phyloP scores from a whole-genome alignment of 192 early-diverging fungal genomes.

The Coemansia sp. region DNA sequence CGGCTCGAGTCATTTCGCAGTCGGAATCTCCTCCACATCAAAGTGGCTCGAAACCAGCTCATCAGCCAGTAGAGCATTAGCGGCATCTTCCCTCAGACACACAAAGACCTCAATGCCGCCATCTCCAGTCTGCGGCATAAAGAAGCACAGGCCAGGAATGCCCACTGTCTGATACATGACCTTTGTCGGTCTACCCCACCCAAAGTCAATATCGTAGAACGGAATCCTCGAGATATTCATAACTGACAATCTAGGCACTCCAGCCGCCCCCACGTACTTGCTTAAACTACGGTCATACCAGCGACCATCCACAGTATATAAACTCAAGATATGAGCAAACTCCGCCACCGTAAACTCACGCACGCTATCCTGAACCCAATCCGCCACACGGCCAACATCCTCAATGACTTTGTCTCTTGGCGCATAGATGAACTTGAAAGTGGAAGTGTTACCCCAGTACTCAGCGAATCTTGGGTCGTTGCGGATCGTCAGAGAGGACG shows the following conservation, averaged over 20 bases:
- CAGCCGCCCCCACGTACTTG: constrained; percentile 1
- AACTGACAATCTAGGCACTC: constrained; percentile 3
- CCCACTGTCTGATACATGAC: background rate
- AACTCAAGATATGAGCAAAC: constrained; percentile 8
- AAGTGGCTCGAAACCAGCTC: constrained; percentile 20
- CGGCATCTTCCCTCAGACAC: background rate
- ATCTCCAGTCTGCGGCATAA: background rate
- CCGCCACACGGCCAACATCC: background rate
- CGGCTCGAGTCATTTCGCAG: background rate
- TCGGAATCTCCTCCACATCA: background rate
- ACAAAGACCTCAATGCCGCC: constrained; percentile 25
- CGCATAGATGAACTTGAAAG: constrained; percentile 9
- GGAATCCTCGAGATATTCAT: constrained; percentile 18
- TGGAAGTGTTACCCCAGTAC: constrained; percentile 26
- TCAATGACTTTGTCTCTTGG: background rate
- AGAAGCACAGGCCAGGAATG: constrained; percentile 8
- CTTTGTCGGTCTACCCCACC: constrained; percentile 17
- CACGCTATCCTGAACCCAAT: constrained; percentile 3
- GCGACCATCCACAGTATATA: background rate
- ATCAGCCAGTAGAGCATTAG: background rate
- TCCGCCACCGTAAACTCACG: constrained; percentile 11
- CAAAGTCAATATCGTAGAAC: constrained; percentile 25
- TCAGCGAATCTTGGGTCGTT: background rate
- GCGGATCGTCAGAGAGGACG: constrained; percentile 19
- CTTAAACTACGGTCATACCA: background rate